phyloP scores from a whole-genome alignment of 2,329 filamentous ascomycete genomes.

The Nannizziopsis arthrosporioides region DNA sequence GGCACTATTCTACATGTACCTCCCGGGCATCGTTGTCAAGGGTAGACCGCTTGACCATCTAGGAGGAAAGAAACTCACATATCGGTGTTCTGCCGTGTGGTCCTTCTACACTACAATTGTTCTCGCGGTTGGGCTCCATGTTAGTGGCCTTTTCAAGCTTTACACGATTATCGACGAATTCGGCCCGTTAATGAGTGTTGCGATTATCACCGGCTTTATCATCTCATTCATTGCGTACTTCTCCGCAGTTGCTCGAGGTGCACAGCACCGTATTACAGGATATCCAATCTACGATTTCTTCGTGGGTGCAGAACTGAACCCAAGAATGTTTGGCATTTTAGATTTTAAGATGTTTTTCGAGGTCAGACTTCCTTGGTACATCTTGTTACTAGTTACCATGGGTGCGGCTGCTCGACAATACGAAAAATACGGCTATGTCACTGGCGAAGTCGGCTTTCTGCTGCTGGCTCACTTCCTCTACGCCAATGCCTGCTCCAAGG shows the following conservation, averaged over 20 bases:
- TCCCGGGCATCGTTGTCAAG: constrained; percentile 77
- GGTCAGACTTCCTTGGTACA: constrained; percentile 84
- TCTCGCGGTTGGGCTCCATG: constrained; percentile 60
- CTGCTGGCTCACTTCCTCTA: constrained; percentile 86
- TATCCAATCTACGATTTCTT: constrained; percentile 76
- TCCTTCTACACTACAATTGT: constrained; percentile 80
- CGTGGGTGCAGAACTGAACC: constrained; percentile 80
- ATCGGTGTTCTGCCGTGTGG: constrained; percentile 85
- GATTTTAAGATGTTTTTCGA: constrained; percentile 97
- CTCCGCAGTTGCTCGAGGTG: constrained; percentile 68
- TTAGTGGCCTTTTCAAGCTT: constrained; percentile 72
- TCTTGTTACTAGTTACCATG: constrained; percentile 66
- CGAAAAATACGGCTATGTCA: constrained; percentile 73
- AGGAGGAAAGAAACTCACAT: constrained; percentile 73
- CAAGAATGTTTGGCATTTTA: constrained; percentile 68
- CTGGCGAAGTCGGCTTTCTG: constrained; percentile 71
- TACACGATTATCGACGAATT: constrained; percentile 94
- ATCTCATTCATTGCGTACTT: constrained; percentile 76
- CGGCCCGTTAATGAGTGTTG: constrained; percentile 80
- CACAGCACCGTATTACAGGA: constrained; percentile 84
- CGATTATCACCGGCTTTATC: constrained; percentile 79
- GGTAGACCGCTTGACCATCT: constrained; percentile 79
- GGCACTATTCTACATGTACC: constrained; percentile 65
- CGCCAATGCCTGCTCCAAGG: constrained; percentile 83
- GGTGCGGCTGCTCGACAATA: constrained; percentile 72